Evolutionary conservation across 352 stramenopile species (phyloP), one percentile per base, ranked within the genome.

Genomic region (Detonula confervacea): DNA sequence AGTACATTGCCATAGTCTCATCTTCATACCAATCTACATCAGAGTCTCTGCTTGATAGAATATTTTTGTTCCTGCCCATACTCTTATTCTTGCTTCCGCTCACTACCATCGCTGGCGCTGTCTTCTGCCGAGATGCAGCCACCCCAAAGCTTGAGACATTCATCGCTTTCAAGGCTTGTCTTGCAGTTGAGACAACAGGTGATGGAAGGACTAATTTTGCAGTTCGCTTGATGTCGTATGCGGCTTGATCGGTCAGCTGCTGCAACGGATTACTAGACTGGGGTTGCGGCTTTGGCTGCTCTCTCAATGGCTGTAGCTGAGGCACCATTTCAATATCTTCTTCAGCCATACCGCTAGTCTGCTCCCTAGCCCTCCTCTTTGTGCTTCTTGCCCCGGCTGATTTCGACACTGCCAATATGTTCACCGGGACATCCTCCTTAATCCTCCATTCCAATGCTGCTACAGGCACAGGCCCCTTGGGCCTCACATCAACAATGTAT

Each of bases 371-470:
- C 42, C 22, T 37, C 51, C 0, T 1, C 57, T 11, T 24, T 33
- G 18, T 47, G 20, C 8, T 44, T 20, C 35, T 39, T 9, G 27
- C 56, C 29, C 12, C 33, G 42, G 42, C 39, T 60, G 30, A 35
- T n/a, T 79, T 73, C 46, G 93, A 95, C 2, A 95, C 89, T 22
- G 87, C 90, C 6, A 84, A 20, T 30, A 96, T 73, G 73, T 96
- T 96, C 0, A 89, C 90, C 1, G 92, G 91, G 9, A 95, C 92
- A 78, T 96, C 92, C 73, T 95, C 91, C 30, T 88, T 87, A 63
- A 96, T 96, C n/a, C 92, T 80, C 92, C 92, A 96, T 79, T 96
- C 91, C 14, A 96, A 65, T n/a, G 92, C 91, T 7, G 83, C 81
- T 2, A 96, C 92, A 22, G 92, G 92, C 8, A 96, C 92, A 20